A percentile compares a stretch with the other conserved stretches of the same genome.
Evolutionary conservation across 2,329 filamentous ascomycete genomes (phyloP).

Genomic region (Paecilomyces niveus): DNA sequence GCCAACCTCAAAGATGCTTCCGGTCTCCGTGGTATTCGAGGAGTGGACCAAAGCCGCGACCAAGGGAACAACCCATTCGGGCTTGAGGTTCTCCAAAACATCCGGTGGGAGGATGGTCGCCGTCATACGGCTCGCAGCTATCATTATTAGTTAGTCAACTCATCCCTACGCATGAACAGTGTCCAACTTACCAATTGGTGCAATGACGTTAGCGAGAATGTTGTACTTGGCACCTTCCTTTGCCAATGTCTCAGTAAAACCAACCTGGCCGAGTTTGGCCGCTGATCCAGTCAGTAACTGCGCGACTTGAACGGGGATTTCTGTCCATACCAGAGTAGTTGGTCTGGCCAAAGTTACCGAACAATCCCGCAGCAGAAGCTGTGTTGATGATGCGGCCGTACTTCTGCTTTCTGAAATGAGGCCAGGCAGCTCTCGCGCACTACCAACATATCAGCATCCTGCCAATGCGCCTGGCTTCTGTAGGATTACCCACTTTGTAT

Average conservation of each 20-base stretch:
- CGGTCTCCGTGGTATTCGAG: conserved; percentile 73
- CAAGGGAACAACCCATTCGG: conserved; percentile 90
- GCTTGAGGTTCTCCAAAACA: conserved; percentile 74
- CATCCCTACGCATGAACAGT: neutral
- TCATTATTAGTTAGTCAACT: conserved; percentile 1
- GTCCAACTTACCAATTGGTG: conserved; percentile 57
- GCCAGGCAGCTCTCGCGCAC: conserved; percentile 90
- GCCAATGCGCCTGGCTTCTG: neutral
- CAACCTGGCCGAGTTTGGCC: conserved; percentile 89
- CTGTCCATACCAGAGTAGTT: conserved; percentile 70
- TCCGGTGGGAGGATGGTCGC: conserved; percentile 94
- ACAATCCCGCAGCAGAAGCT: conserved; percentile 88
- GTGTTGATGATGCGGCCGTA: conserved; percentile 96
- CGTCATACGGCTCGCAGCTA: conserved; percentile 89
- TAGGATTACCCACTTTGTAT: conserved; percentile 59
- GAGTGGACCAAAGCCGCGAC: conserved; percentile 84
- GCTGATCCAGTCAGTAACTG: conserved; percentile 43
- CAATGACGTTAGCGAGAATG: conserved; percentile 90
- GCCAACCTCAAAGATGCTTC: conserved; percentile 87
- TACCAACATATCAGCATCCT: conserved; percentile 19
- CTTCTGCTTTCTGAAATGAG: conserved; percentile 97
- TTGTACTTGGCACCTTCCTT: conserved; percentile 99
- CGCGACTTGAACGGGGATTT: neutral
- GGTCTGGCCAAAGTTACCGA: conserved; percentile 89
- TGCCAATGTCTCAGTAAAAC: conserved; percentile 94